Conservation (phyloP, 2,329 filamentous ascomycete species). For the Xylaria digitata region DNA sequence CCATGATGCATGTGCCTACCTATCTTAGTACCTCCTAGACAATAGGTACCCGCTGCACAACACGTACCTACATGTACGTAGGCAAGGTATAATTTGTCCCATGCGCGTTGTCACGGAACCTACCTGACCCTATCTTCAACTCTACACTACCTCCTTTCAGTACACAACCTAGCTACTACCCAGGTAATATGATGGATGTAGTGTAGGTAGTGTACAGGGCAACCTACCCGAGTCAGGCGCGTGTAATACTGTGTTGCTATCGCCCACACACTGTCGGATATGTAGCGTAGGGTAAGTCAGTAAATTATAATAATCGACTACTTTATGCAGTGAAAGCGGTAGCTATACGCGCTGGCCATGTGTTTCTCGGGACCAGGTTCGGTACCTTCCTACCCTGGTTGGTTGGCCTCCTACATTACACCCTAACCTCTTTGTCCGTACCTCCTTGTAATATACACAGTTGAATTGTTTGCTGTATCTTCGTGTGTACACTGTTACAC, state of each 20-base stretch:
- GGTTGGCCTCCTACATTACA: background rate
- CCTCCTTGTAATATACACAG: constrained; percentile 10
- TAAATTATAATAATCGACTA: background rate
- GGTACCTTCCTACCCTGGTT: constrained; percentile 27
- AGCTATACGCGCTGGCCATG: constrained; percentile 17
- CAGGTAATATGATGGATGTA: background rate
- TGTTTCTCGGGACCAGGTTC: background rate
- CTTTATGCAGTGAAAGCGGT: constrained; percentile 1
- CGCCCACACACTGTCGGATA: background rate
- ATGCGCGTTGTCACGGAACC: constrained; percentile 10
- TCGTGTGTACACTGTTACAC: background rate
- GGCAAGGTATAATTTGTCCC: constrained; percentile 13
- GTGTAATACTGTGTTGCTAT: constrained; percentile 9
- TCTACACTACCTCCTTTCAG: background rate
- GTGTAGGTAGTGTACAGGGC: constrained; percentile 13
- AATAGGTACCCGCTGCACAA: too few species aligned
- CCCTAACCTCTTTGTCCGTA: too few species aligned
- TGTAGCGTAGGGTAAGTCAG: background rate
- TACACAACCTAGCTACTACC: background rate
- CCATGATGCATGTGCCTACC: too few species aligned
- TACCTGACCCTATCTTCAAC: constrained; percentile 8
- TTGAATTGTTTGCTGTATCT: too few species aligned
- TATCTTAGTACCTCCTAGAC: background rate
- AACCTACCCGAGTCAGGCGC: constrained; percentile 9
- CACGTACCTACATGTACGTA: background rate